Base-by-base conservation (phyloP, 1,284 basidiomycete species). In the Boletellus dicymbophilus region DNA sequence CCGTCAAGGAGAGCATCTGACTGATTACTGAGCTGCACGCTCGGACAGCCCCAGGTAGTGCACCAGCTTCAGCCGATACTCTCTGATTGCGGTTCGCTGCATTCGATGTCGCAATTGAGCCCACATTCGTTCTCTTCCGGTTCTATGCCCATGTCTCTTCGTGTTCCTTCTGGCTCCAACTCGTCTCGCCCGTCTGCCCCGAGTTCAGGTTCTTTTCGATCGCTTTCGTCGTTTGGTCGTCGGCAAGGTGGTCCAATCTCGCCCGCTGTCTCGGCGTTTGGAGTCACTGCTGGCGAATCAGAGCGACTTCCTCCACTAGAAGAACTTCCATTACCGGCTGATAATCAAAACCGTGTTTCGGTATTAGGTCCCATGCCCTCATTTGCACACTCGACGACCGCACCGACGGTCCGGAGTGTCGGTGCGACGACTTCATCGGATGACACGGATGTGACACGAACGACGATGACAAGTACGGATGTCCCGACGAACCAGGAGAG, bases 71-170 rank as follows among this genome's bases (percentile, higher is more conserved):
- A 71, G 27, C 64, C 59, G 38, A 51, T 59, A 52, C 59, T 49
- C n/a, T 84, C 85, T 23, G 81, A 86, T 57, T 73, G 76, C 55
- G 80, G 76, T 25, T 87, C 84, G 1, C 60, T 87, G 16, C 78
- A 83, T 58, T 85, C 84, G 0, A 76, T 79, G 72, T 83, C 82
- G 1, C 76, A 78, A 52, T 28, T 82, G 18, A 72, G 70, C 55
- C 78, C 80, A 1, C 56, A 64, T 33, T 69, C 75, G 2, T 66
- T 63, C 25, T 73, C 74, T 36, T 72, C 71, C 16, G 78, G 79
- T 38, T 86, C 85, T 6, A 79, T 72, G 2, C 72, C 81, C 1
- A 67, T 72, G 13, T 79, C 77, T 48, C 56, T 73, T 52, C 54
- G 59, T 31, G 50, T 40, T 43, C 51, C 53, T 36, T 74, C 68